A percentile compares a stretch with the other conserved stretches of the same genome.
These are phyloP conservation scores for Saccharomycopsis schoenii DNA, from an alignment of 805 yeast species.

Conservation along the genomic window DNA sequence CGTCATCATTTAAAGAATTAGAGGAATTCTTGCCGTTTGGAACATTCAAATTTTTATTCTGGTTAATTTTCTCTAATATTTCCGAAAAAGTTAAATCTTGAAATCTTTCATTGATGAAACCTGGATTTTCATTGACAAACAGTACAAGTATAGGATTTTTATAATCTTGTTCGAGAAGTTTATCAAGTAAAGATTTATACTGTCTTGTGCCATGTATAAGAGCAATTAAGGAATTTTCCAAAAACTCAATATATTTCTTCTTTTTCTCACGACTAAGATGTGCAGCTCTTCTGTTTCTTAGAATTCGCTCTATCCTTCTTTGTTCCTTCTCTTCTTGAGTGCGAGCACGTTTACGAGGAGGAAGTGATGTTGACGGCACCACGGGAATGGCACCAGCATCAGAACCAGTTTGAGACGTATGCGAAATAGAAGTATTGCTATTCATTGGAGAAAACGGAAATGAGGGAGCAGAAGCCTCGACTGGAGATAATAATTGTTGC, in stretches of 20 bases:
- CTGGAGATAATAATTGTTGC: neutral
- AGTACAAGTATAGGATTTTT: neutral
- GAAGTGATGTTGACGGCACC: conserved; percentile 31
- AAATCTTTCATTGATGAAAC: conserved; percentile 2
- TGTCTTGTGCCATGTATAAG: conserved; percentile 2
- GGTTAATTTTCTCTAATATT: conserved; percentile 12
- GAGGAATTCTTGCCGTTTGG: neutral
- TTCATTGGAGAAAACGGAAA: neutral
- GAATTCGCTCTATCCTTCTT: conserved; percentile 83
- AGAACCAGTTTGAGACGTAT: neutral
- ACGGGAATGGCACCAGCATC: neutral
- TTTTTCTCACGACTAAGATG: conserved; percentile 96
- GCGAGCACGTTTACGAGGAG: conserved; percentile 94
- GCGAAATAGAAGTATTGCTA: neutral
- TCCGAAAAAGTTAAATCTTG: conserved; percentile 3
- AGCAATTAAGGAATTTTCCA: conserved; percentile 39
- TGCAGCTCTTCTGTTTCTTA: conserved; percentile 93
- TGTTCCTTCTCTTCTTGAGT: conserved; percentile 96
- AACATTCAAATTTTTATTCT: conserved; percentile 9
- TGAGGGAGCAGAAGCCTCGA: neutral
- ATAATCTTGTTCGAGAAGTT: neutral
- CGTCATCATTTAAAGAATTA: neutral
- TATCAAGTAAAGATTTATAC: neutral
- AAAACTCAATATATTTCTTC: conserved; percentile 78
- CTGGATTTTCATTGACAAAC: neutral